Evolutionary conservation across 1,284 basidiomycete genomes (phyloP).

Genomic region (Heterobasidion occidentale): DNA sequence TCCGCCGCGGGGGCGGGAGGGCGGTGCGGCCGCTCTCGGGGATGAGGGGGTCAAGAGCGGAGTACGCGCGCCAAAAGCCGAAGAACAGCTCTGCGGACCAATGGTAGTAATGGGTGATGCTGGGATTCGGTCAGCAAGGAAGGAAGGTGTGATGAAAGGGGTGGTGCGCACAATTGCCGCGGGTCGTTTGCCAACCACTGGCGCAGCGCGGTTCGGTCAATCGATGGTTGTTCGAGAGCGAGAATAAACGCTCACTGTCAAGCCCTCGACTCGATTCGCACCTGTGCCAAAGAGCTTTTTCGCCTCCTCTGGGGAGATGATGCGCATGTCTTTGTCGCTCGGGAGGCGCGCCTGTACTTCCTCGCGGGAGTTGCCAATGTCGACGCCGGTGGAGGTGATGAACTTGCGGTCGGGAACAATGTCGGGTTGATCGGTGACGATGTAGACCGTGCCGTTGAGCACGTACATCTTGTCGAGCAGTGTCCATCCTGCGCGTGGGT

Average conservation of each 20-base stretch:
- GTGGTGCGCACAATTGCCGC: slow-evolving; percentile 62
- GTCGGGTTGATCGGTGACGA: slow-evolving; percentile 54
- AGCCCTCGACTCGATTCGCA: slow-evolving; percentile 57
- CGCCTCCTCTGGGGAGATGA: slow-evolving; percentile 67
- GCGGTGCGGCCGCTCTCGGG: slow-evolving; percentile 52
- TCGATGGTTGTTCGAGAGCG: background rate
- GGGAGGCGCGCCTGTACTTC: slow-evolving; percentile 47
- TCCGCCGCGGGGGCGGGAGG: slow-evolving; percentile 64
- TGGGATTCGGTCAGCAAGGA: slow-evolving; percentile 18
- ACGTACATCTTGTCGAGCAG: slow-evolving; percentile 75
- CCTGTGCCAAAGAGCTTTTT: slow-evolving; percentile 57
- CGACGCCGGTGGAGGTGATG: slow-evolving; percentile 50
- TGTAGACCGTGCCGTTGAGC: slow-evolving; percentile 68
- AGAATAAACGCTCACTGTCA: slow-evolving; percentile 40
- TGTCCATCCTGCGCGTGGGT: slow-evolving; percentile 60
- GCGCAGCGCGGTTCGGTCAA: background rate
- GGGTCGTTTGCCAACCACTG: slow-evolving; percentile 79
- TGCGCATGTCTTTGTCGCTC: slow-evolving; percentile 68
- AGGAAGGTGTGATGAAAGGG: background rate
- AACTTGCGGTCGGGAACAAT: slow-evolving; percentile 43
- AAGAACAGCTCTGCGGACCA: slow-evolving; percentile 86
- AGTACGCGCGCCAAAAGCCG: slow-evolving; percentile 83
- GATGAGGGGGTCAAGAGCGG: slow-evolving; percentile 69
- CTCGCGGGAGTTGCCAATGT: slow-evolving; percentile 38
- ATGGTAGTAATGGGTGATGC: slow-evolving; percentile 76